Percentiles rank a stretch among this genome's conserved stretches.
Evolutionary conservation across 2,329 filamentous ascomycete species (phyloP).

Genomic region (Cladophialophora chaetospira): DNA sequence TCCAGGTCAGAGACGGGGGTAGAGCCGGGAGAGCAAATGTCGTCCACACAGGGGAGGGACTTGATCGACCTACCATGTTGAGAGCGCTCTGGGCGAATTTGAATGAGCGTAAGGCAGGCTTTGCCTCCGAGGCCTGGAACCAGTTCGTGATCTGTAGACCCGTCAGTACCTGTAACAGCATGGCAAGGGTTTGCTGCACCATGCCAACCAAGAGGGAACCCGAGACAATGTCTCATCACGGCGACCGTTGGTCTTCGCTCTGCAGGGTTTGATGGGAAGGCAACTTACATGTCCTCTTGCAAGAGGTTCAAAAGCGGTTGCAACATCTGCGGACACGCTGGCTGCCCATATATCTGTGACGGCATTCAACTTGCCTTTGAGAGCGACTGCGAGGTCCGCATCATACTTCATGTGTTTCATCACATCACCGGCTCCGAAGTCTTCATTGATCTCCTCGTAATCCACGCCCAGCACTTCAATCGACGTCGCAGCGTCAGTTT

Average conservation of each 20-base stretch:
- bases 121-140: slow-evolving; percentile 1
- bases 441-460: neutral
- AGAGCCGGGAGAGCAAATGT: too few species aligned
- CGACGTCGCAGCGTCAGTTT: neutral
- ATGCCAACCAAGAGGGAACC: too few species aligned
- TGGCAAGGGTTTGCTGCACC: too few species aligned
- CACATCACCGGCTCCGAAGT: neutral
- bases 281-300: slow-evolving; percentile 7
- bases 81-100: slow-evolving; percentile 4
- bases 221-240: too few species aligned
- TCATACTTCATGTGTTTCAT: neutral
- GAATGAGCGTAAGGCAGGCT: slow-evolving; percentile 3
- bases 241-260: too few species aligned
- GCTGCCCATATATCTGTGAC: neutral
- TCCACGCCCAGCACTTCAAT: slow-evolving; percentile 5
- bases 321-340: neutral
- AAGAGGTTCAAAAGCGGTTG: slow-evolving; percentile 1
- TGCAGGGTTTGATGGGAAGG: too few species aligned
- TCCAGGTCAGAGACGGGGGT: too few species aligned
- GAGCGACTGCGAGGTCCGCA: neutral
- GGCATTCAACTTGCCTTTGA: slow-evolving; percentile 2
- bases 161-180: too few species aligned
- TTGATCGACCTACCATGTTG: neutral
- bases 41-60: too few species aligned
- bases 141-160: too few species aligned